Evolutionary conservation across 441 rosid genomes (phyloP).

Genomic region (Melastoma candidum): DNA sequence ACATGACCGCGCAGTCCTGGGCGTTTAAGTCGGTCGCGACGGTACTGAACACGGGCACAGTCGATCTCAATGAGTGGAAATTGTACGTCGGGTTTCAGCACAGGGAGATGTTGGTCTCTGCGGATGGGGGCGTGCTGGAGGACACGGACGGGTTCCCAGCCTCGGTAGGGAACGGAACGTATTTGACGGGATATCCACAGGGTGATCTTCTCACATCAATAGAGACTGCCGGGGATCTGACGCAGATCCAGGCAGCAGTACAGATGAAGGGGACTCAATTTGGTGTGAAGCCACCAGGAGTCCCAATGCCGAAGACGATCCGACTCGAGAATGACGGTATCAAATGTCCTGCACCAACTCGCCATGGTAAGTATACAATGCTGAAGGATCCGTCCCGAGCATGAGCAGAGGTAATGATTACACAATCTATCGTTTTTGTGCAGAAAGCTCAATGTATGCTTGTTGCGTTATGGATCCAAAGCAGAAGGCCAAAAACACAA

Average conservation of each 20-base stretch:
- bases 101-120: slow-evolving; percentile 13
- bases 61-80: slow-evolving; percentile 12
- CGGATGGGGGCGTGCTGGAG: slow-evolving; percentile 5
- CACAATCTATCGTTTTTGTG: neutral
- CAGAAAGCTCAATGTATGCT: slow-evolving; percentile 14
- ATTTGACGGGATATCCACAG: slow-evolving; percentile 5
- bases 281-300: slow-evolving; percentile 12
- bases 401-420: too few species aligned
- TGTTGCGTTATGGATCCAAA: slow-evolving; percentile 17
- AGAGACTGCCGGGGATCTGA: slow-evolving; percentile 17
- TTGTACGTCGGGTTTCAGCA: slow-evolving; percentile 18
- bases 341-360: slow-evolving; percentile 9
- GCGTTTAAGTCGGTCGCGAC: slow-evolving; percentile 10
- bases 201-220: slow-evolving; percentile 15
- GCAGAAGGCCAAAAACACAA: slow-evolving; percentile 5
- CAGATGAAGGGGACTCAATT: slow-evolving; percentile 9
- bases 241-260: slow-evolving; percentile 14
- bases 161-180: slow-evolving; percentile 14
- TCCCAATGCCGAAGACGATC: slow-evolving; percentile 15
- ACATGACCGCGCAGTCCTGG: slow-evolving; percentile 9
- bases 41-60: slow-evolving; percentile 11
- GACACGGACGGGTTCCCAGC: slow-evolving; percentile 9
- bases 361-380: neutral
- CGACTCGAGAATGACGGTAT: slow-evolving; percentile 11
- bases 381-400: too few species aligned